Percentiles rank a stretch among this genome's conserved stretches.
These are phyloP conservation scores for Teunomyces kruisii DNA, from an alignment of 805 yeast genomes.

Conservation along the genomic window DNA sequence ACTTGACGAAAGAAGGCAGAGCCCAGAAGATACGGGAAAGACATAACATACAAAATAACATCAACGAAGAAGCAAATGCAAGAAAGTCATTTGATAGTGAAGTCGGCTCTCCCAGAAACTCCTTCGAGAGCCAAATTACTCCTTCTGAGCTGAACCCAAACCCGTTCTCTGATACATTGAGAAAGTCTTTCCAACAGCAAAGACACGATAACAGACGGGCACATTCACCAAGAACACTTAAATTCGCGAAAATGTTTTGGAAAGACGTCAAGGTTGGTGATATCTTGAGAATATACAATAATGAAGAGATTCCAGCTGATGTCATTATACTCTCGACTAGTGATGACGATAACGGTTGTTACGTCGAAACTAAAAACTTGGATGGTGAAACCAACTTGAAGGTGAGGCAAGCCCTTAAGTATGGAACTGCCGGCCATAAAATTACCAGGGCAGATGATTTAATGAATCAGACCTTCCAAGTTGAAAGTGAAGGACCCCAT, in stretches of 20 bases:
- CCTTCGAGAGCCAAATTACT: constrained; percentile 2
- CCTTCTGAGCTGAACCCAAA: constrained; percentile 9
- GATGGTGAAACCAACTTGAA: constrained; percentile 81
- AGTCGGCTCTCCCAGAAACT: constrained; percentile 5
- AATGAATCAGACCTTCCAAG: constrained; percentile 50
- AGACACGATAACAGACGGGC: constrained; percentile 11
- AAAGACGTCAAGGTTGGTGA: constrained; percentile 77
- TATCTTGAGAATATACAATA: constrained; percentile 60
- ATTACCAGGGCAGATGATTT: constrained; percentile 38
- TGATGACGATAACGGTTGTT: constrained; percentile 67
- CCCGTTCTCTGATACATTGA: constrained; percentile 5
- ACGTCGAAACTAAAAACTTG: constrained; percentile 66
- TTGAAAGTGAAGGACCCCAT: constrained; percentile 86
- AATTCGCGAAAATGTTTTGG: constrained; percentile 49
- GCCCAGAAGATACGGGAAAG: constrained; percentile 20
- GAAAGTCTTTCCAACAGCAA: constrained; percentile 18
- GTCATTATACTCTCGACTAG: constrained; percentile 65
- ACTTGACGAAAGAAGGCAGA: constrained; percentile 36
- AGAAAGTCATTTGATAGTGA: constrained; percentile 31
- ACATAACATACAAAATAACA: background rate
- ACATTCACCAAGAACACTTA: constrained; percentile 21
- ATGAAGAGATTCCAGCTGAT: constrained; percentile 81
- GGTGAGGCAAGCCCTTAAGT: constrained; percentile 70
- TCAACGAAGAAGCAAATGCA: constrained; percentile 5
- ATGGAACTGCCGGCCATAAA: constrained; percentile 50